phyloP scores from a whole-genome alignment of 371 early-diverging fungal genomes.

The Batkoa obscura region DNA sequence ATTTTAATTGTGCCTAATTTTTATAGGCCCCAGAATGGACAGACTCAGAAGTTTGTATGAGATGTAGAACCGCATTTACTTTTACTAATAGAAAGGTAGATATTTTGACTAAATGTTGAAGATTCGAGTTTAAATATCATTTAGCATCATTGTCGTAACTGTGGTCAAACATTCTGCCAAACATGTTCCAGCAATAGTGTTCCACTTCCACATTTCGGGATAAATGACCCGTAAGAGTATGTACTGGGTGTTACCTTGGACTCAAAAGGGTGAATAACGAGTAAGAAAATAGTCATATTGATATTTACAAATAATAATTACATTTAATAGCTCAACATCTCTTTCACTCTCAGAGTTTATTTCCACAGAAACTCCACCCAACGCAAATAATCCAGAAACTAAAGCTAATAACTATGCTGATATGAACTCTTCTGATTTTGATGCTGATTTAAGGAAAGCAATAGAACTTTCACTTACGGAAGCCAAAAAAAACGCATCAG shows the following conservation, averaged over 20 bases:
- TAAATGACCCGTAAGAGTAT: slow-evolving; percentile 79
- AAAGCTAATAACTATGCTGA: neutral
- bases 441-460: slow-evolving; percentile 70
- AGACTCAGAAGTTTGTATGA: slow-evolving; percentile 76
- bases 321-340: neutral
- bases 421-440: slow-evolving; percentile 16
- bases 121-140: neutral
- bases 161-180: slow-evolving; percentile 81
- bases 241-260: slow-evolving; percentile 67
- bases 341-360: slow-evolving; percentile 5
- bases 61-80: slow-evolving; percentile 78
- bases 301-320: neutral
- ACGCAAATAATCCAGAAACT: neutral
- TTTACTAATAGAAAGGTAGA: slow-evolving; percentile 69
- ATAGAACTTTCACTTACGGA: slow-evolving; percentile 70
- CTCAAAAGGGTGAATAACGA: neutral
- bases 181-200: slow-evolving; percentile 71
- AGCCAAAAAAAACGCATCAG: slow-evolving; percentile 12
- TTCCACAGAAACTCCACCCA: neutral
- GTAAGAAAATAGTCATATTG: neutral
- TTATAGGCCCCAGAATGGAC: slow-evolving; percentile 85
- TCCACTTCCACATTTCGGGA: slow-evolving; percentile 66
- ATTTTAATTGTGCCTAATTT: neutral
- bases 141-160: slow-evolving; percentile 88
- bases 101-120: neutral